Conservation (phyloP, 2,329 filamentous ascomycete genomes). For the Xylaria sp. region DNA sequence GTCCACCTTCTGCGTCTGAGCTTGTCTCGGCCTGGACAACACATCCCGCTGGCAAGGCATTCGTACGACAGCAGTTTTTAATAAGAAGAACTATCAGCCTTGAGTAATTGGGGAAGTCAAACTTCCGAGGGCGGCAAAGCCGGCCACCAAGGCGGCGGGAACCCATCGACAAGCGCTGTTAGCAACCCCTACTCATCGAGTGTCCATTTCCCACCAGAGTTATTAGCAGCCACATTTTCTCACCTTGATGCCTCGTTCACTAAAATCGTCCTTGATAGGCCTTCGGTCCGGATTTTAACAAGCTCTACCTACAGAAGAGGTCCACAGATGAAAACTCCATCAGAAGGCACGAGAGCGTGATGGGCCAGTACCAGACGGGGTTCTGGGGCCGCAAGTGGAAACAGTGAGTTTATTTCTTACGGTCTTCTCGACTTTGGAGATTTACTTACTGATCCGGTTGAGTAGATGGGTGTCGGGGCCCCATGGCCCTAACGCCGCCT, state of each 20-base stretch:
- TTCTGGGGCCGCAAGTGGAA: constrained; percentile 15
- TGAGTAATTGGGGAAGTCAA: constrained; percentile 10
- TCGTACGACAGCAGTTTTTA: neutral
- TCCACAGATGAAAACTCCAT: constrained; percentile 6
- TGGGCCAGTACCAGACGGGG: constrained; percentile 11
- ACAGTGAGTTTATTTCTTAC: constrained; percentile 14
- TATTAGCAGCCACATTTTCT: too few relatives aligned
- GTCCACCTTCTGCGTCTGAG: too few relatives aligned
- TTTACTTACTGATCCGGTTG: too few relatives aligned
- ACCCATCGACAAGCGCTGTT: constrained; percentile 1
- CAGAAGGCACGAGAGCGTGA: constrained; percentile 15
- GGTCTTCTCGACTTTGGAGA: too few relatives aligned
- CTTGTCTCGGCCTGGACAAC: too few relatives aligned
- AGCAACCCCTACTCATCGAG: neutral
- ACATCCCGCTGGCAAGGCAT: too few relatives aligned
- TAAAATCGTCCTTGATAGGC: too few relatives aligned
- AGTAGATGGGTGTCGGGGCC: too few relatives aligned
- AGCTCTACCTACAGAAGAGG: constrained; percentile 13
- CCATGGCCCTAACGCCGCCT: too few relatives aligned
- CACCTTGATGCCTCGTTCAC: too few relatives aligned
- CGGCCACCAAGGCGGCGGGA: constrained; percentile 8
- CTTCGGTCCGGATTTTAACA: constrained; percentile 13
- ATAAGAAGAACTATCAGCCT: neutral
- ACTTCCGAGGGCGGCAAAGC: constrained; percentile 11
- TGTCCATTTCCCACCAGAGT: too few relatives aligned